A percentile compares a stretch with the other conserved stretches of the same genome.
phyloP scores from a whole-genome alignment of 768 basidiomycete species.

The Lentinula sp. region DNA sequence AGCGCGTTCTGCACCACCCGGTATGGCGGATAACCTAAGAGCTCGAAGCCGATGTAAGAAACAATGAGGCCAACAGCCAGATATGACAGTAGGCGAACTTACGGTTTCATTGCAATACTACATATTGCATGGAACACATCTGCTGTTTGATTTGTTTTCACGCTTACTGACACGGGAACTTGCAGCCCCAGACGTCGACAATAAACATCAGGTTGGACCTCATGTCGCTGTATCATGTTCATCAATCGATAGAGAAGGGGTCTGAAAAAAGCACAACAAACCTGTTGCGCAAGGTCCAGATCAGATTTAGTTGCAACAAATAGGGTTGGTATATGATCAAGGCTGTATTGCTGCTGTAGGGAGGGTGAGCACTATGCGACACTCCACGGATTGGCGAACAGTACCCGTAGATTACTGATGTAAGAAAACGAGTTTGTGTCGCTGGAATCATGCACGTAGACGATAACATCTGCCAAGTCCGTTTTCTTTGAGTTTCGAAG shows the following conservation, averaged over 20 bases:
- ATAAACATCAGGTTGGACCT: conserved; percentile 98
- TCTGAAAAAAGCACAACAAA: conserved; percentile 22
- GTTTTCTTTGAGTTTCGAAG: conserved; percentile 86
- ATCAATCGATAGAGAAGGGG: background rate
- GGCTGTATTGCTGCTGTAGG: conserved; percentile 88
- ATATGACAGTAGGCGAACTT: conserved; percentile 24
- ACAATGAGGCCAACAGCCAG: conserved; percentile 12
- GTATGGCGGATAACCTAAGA: conserved; percentile 57
- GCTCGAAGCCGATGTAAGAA: conserved; percentile 3
- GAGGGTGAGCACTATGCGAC: conserved; percentile 10
- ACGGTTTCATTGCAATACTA: conserved; percentile 84
- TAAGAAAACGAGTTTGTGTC: conserved; percentile 99
- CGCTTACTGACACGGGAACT: conserved; percentile 91
- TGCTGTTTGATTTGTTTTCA: conserved; percentile 77
- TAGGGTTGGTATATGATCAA: conserved; percentile 91
- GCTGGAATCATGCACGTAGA: conserved; percentile 95
- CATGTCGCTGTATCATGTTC: conserved; percentile 62
- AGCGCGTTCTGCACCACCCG: conserved; percentile 79
- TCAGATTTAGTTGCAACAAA: conserved; percentile 99
- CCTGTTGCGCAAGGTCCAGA: conserved; percentile 93
- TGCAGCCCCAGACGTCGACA: conserved; percentile 85
- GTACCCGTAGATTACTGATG: conserved; percentile 90
- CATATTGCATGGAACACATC: conserved; percentile 87
- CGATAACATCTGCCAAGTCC: conserved; percentile 88
- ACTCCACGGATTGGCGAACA: conserved; percentile 8